These are phyloP conservation scores for Aspergillus nanangensis DNA, from an alignment of 495 filamentous ascomycete genomes.

Conservation along the genomic window DNA sequence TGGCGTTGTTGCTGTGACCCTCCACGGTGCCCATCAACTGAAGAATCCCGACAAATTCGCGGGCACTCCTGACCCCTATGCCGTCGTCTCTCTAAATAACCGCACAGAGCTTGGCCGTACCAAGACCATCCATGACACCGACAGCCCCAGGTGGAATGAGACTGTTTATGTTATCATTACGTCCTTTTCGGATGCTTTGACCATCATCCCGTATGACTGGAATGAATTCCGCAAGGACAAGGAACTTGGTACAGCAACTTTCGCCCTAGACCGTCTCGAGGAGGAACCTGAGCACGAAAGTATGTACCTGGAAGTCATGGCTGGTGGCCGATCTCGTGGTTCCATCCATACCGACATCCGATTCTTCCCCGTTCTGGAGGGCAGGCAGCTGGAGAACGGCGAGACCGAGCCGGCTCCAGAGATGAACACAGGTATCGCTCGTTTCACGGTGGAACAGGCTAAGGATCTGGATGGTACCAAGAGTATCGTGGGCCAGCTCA, in stretches of 20 bases:
- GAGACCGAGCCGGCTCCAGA: conserved; percentile 77
- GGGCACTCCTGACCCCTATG: conserved; percentile 91
- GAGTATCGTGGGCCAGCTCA: conserved; percentile 83
- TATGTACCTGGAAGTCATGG: conserved; percentile 73
- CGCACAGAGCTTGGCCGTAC: conserved; percentile 77
- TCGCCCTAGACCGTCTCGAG: conserved; percentile 77
- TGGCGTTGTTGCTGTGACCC: conserved; percentile 84
- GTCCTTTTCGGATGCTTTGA: conserved; percentile 79
- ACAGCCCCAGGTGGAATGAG: conserved; percentile 91
- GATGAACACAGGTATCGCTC: conserved; percentile 85
- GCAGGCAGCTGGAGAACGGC: conserved; percentile 66
- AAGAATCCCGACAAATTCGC: conserved; percentile 94
- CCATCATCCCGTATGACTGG: conserved; percentile 81
- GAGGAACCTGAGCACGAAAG: conserved; percentile 75
- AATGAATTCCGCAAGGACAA: conserved; percentile 97
- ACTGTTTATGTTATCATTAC: conserved; percentile 93
- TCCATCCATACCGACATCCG: conserved; percentile 75
- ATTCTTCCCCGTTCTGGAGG: conserved; percentile 91
- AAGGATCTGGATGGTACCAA: conserved; percentile 91
- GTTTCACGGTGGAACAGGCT: conserved; percentile 89
- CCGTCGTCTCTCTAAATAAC: conserved; percentile 79
- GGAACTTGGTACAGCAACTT: conserved; percentile 82
- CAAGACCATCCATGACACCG: conserved; percentile 78
- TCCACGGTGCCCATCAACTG: conserved; percentile 85
- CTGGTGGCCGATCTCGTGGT: conserved; percentile 80